phyloP scores from a whole-genome alignment of 2,329 filamentous ascomycete genomes.

The Nigrograna mackinnonii region DNA sequence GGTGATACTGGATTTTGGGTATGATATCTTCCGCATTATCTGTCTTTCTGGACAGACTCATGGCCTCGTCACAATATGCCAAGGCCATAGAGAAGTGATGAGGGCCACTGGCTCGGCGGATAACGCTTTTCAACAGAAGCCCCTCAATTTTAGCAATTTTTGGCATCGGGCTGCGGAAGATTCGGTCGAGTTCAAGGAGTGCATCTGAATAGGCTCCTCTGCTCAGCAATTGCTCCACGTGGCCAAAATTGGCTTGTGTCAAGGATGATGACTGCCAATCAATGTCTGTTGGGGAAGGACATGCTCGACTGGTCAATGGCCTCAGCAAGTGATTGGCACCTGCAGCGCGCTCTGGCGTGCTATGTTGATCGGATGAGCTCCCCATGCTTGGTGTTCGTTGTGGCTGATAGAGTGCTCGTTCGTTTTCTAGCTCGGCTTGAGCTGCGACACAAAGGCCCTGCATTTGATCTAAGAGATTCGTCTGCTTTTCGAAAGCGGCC shows the following conservation, averaged over 20 bases:
- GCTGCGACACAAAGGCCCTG: conserved; percentile 32
- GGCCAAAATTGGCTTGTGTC: conserved; percentile 17
- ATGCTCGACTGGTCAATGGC: neutral
- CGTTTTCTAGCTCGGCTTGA: conserved; percentile 36
- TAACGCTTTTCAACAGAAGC: conserved; percentile 31
- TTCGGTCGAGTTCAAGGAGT: conserved; percentile 24
- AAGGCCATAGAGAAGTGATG: conserved; percentile 30
- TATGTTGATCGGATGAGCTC: too few species aligned
- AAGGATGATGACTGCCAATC: conserved; percentile 7
- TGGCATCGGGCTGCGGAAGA: conserved; percentile 28
- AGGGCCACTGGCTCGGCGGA: conserved; percentile 23
- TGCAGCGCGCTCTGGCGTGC: too few species aligned
- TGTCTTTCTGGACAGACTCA: conserved; percentile 28
- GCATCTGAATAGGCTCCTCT: conserved; percentile 26
- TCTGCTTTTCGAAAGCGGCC: conserved; percentile 28
- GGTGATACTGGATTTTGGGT: conserved; percentile 29
- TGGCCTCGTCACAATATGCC: conserved; percentile 33
- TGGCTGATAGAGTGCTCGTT: conserved; percentile 21
- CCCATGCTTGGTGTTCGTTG: too few species aligned
- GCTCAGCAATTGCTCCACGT: conserved; percentile 17
- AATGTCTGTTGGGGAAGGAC: conserved; percentile 2
- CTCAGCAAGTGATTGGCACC: too few species aligned
- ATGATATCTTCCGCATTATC: conserved; percentile 21
- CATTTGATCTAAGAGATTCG: conserved; percentile 21
- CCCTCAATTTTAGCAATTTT: conserved; percentile 27